phyloP scores from a whole-genome alignment of 2,329 filamentous ascomycete species.

The Cadophora sp. region DNA sequence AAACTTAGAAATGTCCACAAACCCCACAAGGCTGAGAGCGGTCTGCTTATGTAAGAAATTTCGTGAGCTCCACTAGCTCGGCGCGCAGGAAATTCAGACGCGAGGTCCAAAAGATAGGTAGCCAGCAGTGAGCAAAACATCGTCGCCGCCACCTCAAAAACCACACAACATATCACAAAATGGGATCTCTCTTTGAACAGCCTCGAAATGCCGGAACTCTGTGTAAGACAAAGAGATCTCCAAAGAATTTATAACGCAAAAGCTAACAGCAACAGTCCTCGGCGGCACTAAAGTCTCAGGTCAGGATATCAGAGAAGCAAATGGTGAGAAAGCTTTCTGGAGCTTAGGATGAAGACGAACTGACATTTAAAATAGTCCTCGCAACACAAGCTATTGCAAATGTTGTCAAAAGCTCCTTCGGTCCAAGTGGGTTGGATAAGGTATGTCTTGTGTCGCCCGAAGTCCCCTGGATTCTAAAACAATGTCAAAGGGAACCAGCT shows the following conservation, averaged over 20 bases:
- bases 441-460: neutral
- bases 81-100: constrained; percentile 29
- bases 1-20: neutral
- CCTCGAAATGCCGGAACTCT: constrained; percentile 90
- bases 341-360: constrained; percentile 21
- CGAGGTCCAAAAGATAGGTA: constrained; percentile 22
- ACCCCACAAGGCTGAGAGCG: constrained; percentile 15
- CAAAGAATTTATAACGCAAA: neutral
- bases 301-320: constrained; percentile 1
- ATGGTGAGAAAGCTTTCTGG: neutral
- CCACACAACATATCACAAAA: constrained; percentile 49
- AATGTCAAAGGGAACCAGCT: neutral
- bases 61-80: constrained; percentile 22
- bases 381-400: constrained; percentile 98
- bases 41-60: neutral
- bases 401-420: constrained; percentile 98
- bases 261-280: constrained; percentile 19
- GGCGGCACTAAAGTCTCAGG: constrained; percentile 15
- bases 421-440: constrained; percentile 94
- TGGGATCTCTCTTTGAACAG: constrained; percentile 97
- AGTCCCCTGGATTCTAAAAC: neutral
- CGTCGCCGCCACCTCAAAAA: constrained; percentile 26
- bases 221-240: constrained; percentile 57
- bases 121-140: constrained; percentile 24
- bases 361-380: constrained; percentile 64